Evolutionary conservation across 345 rosid genomes (phyloP).

Genomic region (Murraya koenigii): DNA sequence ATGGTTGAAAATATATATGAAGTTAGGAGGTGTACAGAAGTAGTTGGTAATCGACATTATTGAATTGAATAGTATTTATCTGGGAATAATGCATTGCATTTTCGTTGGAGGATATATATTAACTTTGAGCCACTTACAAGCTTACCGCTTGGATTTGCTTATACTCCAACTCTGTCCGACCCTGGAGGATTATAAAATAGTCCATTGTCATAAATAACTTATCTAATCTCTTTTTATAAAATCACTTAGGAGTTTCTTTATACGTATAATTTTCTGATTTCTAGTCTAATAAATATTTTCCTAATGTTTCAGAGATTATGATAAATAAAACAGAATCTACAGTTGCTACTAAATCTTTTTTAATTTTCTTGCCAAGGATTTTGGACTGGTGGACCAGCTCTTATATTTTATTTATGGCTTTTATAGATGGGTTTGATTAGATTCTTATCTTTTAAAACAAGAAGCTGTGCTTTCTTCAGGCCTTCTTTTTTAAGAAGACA

Average conservation of each 20-base stretch:
- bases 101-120: neutral
- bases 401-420: neutral
- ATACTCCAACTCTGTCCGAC: neutral
- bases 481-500: neutral
- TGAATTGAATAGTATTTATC: neutral
- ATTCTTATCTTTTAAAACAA: neutral
- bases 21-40: too few relatives aligned
- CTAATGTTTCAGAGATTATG: neutral
- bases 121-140: neutral
- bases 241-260: neutral
- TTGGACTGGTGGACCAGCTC: neutral
- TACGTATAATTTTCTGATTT: neutral
- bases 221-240: neutral
- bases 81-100: neutral
- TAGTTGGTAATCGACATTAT: too few relatives aligned
- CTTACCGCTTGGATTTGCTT: neutral
- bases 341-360: neutral
- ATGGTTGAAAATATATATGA: too few relatives aligned
- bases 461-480: neutral
- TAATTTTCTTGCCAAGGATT: neutral
- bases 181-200: neutral
- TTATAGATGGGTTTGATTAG: neutral
- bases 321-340: neutral
- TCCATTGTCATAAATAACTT: neutral
- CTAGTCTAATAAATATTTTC: neutral